Conservation (phyloP, 2,329 filamentous ascomycete species). For the Alternaria triticina region DNA sequence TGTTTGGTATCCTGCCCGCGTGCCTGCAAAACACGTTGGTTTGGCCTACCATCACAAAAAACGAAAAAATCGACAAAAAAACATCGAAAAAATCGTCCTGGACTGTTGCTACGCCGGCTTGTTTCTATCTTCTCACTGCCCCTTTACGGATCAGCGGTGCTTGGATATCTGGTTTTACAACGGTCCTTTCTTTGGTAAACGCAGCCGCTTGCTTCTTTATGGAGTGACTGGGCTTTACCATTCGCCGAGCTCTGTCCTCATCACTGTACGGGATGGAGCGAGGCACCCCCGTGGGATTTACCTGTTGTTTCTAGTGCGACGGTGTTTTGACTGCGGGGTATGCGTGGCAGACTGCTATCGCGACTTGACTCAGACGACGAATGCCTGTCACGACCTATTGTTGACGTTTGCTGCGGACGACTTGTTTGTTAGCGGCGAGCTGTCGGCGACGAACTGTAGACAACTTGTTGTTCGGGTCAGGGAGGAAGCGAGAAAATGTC, state of each 20-base stretch:
- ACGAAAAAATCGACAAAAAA: background rate
- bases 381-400: background rate
- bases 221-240: background rate
- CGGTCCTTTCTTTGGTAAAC: background rate
- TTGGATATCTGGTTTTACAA: background rate
- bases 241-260: background rate
- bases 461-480: background rate
- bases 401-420: background rate
- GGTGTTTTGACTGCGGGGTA: background rate
- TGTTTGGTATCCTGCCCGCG: background rate
- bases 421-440: background rate
- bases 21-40: background rate
- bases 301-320: background rate
- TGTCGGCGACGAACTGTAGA: background rate
- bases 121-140: background rate
- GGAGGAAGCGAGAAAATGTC: background rate
- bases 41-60: background rate
- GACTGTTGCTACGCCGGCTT: background rate
- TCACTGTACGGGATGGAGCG: background rate
- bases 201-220: background rate
- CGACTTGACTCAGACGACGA: background rate
- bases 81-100: background rate
- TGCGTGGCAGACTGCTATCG: background rate
- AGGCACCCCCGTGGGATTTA: background rate
- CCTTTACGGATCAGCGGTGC: background rate